phyloP scores from a whole-genome alignment of 805 yeast genomes.

The Kuraishia borneana region DNA sequence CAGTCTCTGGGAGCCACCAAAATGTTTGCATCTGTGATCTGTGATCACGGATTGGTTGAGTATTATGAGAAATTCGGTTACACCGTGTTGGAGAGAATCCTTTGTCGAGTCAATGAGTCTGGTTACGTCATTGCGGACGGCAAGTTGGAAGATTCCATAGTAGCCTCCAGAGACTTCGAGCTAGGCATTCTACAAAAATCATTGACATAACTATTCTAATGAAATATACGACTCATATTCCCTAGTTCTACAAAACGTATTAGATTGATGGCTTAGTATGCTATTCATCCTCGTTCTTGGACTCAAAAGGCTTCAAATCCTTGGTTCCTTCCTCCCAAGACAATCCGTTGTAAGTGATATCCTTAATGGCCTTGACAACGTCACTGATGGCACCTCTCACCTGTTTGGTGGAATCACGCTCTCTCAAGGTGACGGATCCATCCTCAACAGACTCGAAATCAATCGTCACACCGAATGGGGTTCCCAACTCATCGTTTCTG shows the following conservation, averaged over 20 bases:
- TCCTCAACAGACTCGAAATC: conserved; percentile 90
- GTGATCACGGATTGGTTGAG: conserved; percentile 30
- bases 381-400: conserved; percentile 83
- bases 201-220: too few species aligned
- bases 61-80: conserved; percentile 30
- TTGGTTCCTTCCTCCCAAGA: conserved; percentile 85
- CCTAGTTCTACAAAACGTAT: too few species aligned
- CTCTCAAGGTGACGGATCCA: conserved; percentile 86
- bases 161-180: conserved; percentile 21
- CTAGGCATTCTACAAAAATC: conserved; percentile 19
- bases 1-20: conserved; percentile 3
- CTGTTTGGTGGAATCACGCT: conserved; percentile 93
- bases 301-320: conserved; percentile 58
- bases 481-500: conserved; percentile 96
- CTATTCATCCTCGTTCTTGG: conserved; percentile 34
- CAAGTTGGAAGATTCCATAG: conserved; percentile 19
- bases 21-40: conserved; percentile 24
- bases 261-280: background rate
- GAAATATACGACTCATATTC: too few species aligned
- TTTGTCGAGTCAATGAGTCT: conserved; percentile 9
- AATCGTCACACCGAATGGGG: conserved; percentile 96
- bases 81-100: conserved; percentile 9
- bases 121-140: background rate
- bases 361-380: conserved; percentile 58
- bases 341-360: conserved; percentile 61